A percentile compares a stretch with the other conserved stretches of the same genome.
Conservation (phyloP, 805 yeast species). For the Hermanozyma aechmeae region DNA sequence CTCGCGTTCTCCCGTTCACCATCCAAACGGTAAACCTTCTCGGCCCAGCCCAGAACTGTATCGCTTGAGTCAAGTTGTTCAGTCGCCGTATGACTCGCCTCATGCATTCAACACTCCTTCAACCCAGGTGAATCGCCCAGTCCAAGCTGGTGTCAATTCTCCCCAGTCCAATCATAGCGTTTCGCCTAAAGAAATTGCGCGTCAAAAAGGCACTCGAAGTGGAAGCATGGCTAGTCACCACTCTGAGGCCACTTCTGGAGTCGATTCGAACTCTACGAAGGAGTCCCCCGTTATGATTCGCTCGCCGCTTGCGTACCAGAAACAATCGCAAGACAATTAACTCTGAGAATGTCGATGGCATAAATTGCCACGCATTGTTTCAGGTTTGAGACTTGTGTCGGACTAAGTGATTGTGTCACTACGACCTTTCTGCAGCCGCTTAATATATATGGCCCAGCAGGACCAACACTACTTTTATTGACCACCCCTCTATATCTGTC, state of each 20-base stretch:
- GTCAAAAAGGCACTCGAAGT: constrained; percentile 9
- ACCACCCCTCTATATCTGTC: no score
- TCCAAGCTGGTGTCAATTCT: constrained; percentile 11
- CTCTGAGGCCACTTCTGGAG: not conserved
- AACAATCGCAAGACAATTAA: no score
- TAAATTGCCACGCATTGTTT: no score
- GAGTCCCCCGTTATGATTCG: constrained; percentile 11
- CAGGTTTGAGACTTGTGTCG: no score
- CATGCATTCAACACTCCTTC: constrained; percentile 10
- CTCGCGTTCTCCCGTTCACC: not conserved
- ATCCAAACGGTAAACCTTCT: constrained; percentile 1
- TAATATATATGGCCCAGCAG: no score
- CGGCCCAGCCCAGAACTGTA: constrained; percentile 1
- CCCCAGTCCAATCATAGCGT: constrained; percentile 19
- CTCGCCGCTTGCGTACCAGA: constrained; percentile 7
- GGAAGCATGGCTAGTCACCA: not conserved
- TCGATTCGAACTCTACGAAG: constrained; percentile 4
- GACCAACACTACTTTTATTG: no score
- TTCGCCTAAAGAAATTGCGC: constrained; percentile 21
- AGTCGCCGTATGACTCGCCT: constrained; percentile 13
- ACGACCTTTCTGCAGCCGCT: no score
- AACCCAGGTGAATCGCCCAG: constrained; percentile 4
- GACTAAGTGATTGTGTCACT: no score
- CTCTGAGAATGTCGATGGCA: no score
- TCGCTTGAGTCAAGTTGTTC: constrained; percentile 1